These are phyloP conservation scores for Candida incommunis DNA, from an alignment of 805 yeast species.

Conservation along the genomic window DNA sequence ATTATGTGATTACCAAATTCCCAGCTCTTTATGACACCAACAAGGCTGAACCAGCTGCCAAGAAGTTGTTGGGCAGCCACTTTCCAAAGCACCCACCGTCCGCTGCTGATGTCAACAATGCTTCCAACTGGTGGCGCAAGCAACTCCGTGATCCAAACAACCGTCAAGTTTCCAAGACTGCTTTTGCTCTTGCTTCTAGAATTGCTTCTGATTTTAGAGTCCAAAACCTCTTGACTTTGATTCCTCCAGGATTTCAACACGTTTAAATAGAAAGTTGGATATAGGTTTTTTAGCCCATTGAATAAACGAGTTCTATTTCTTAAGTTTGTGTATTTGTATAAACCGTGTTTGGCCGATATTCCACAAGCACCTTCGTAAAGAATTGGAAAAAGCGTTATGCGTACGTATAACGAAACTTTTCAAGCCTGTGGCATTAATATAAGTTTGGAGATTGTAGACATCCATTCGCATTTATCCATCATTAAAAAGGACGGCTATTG, in stretches of 20 bases:
- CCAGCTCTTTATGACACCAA: background rate
- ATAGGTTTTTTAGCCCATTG: too few species aligned
- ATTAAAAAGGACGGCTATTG: too few species aligned
- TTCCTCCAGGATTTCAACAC: background rate
- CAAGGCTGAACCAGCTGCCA: background rate
- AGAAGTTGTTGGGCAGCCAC: background rate
- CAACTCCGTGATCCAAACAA: conserved; percentile 2
- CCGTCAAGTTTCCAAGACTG: background rate
- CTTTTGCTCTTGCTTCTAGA: background rate
- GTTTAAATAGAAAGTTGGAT: background rate
- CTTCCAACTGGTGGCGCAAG: background rate
- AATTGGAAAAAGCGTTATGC: too few species aligned
- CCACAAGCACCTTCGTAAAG: too few species aligned
- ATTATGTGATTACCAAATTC: background rate
- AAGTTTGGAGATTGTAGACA: too few species aligned
- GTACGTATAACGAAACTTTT: too few species aligned
- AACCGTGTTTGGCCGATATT: too few species aligned
- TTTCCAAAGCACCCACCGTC: background rate
- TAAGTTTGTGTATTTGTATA: too few species aligned
- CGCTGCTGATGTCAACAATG: background rate
- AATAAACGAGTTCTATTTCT: too few species aligned
- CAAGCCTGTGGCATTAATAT: too few species aligned
- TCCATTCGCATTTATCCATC: too few species aligned
- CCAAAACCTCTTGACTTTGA: background rate
- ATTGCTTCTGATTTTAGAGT: conserved; percentile 1